A percentile compares a stretch with the other conserved stretches of the same genome.
phyloP scores from a whole-genome alignment of 352 stramenopile genomes.

The Pythium dissimile region DNA sequence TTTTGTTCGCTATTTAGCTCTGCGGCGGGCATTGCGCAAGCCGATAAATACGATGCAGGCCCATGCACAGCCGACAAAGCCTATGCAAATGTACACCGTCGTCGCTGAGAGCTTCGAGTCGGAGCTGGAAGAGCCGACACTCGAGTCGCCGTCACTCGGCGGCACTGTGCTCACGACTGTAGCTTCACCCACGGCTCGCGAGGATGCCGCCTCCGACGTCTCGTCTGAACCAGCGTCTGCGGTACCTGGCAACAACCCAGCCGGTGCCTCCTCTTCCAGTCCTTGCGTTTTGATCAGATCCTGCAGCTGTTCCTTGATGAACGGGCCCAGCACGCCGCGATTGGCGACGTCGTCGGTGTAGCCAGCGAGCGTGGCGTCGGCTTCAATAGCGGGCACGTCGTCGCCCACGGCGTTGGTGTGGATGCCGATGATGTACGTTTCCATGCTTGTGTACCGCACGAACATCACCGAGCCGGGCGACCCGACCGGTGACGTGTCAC shows the following conservation, averaged over 20 bases:
- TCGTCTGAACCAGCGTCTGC: too few relatives aligned
- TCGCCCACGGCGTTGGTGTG: constrained; percentile 41
- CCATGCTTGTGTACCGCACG: constrained; percentile 44
- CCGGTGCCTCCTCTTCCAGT: not conserved
- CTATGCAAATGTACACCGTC: constrained; percentile 54
- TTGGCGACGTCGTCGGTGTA: constrained; percentile 42
- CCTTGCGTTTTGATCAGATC: constrained; percentile 12
- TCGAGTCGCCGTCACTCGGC: not conserved
- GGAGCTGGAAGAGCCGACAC: not conserved
- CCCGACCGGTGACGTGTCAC: constrained; percentile 42
- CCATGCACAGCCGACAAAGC: constrained; percentile 41
- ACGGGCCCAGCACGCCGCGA: constrained; percentile 45
- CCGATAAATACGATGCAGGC: constrained; percentile 50
- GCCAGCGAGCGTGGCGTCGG: constrained; percentile 1
- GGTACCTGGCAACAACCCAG: not conserved
- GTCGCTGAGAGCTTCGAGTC: constrained; percentile 7
- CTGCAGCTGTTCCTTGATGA: constrained; percentile 46
- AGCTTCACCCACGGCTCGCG: not conserved
- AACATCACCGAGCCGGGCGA: constrained; percentile 55
- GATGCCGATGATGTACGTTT: constrained; percentile 66
- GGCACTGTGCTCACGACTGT: not conserved
- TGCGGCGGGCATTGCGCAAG: constrained; percentile 24
- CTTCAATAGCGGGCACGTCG: constrained; percentile 1
- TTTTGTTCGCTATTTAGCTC: too few relatives aligned
- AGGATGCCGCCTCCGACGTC: not conserved